Evolutionary conservation across 73 alveolate species (phyloP), one percentile per base, ranked within the genome.

Genomic region (Tetrahymena borealis): DNA sequence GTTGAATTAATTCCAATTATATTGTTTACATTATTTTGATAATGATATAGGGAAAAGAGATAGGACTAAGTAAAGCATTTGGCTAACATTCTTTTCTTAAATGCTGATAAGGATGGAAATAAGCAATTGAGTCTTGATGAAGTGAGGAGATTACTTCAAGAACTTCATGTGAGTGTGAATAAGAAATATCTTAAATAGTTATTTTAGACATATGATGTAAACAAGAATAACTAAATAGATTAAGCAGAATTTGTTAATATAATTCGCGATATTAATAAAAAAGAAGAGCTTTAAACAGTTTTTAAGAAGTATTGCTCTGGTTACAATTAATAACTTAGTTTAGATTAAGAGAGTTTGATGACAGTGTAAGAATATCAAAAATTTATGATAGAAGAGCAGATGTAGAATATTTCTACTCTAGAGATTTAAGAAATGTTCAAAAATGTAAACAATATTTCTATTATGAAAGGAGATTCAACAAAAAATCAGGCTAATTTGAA

Each of bases 41-140:
- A n/a, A 32, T 28, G 2, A 24, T 79, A 15, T n/a, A 33, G 91
- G 77, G 77, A 36, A 33, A 79, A 33, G 40, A 79, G 43, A 79
- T 79, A 79, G 32, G 43, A 38, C 35, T 35, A 36, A 79, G 43
- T 79, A 4, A 35, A 79, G 40, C 43, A 79, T 28, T 24, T 79
- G 24, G 91, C 40, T 3, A 79, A 79, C 24, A 36, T 79, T 16
- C 20, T 35, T 24, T 79, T 36, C 33, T 28, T 79, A 24, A 97
- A 91, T 96, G 95, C 85, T 39, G 99, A 98, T 94, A 90, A 95
- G 18, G 95, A 97, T 79, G 91, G 94, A 43, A 96, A 97, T 93
- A 94, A 95, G 90, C 85, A 93, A 91, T 93, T 98, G 33, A 94
- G 95, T 92, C 78, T 91, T 35, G 93, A 94, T n/a, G 99, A 98